These are phyloP conservation scores for Parathielavia appendiculata DNA, from an alignment of 495 filamentous ascomycete genomes.

Conservation along the genomic window DNA sequence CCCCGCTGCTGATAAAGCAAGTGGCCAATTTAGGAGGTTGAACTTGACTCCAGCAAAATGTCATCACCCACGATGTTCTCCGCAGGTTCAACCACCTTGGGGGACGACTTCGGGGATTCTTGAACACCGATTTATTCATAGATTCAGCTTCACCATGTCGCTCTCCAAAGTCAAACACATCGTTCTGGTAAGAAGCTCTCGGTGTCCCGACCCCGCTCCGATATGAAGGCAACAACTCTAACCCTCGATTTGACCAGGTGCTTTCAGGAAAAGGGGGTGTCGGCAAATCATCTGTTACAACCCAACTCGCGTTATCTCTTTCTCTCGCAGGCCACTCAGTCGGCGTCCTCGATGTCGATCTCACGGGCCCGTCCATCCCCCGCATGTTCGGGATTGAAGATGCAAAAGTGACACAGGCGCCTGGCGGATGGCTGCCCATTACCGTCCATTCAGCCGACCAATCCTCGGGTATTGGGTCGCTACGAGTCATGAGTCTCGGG, in stretches of 20 bases:
- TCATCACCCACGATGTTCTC: neutral
- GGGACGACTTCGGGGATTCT: neutral
- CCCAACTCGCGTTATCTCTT: constrained; percentile 88
- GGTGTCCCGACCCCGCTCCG: constrained; percentile 7
- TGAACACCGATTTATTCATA: neutral
- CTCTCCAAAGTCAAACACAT: constrained; percentile 57
- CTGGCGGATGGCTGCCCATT: constrained; percentile 86
- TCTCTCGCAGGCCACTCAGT: constrained; percentile 78
- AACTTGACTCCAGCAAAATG: neutral
- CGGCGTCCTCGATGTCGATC: constrained; percentile 91
- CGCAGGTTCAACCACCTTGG: constrained; percentile 19
- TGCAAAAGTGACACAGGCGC: constrained; percentile 82
- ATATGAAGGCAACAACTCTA: constrained; percentile 5
- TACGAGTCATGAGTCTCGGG: constrained; percentile 88
- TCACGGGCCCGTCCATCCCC: constrained; percentile 94
- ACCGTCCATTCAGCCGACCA: constrained; percentile 59
- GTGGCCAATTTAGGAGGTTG: constrained; percentile 18
- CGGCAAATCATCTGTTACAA: constrained; percentile 93
- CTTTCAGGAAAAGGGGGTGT: constrained; percentile 98
- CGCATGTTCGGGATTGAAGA: constrained; percentile 86
- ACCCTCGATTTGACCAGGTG: constrained; percentile 44
- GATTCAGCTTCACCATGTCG: constrained; percentile 41
- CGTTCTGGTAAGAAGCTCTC: constrained; percentile 45
- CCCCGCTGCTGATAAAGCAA: constrained; percentile 31
- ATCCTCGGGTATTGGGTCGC: constrained; percentile 52